Base-by-base conservation (phyloP, 1,284 basidiomycete species). In the Prillingera fragicola region DNA sequence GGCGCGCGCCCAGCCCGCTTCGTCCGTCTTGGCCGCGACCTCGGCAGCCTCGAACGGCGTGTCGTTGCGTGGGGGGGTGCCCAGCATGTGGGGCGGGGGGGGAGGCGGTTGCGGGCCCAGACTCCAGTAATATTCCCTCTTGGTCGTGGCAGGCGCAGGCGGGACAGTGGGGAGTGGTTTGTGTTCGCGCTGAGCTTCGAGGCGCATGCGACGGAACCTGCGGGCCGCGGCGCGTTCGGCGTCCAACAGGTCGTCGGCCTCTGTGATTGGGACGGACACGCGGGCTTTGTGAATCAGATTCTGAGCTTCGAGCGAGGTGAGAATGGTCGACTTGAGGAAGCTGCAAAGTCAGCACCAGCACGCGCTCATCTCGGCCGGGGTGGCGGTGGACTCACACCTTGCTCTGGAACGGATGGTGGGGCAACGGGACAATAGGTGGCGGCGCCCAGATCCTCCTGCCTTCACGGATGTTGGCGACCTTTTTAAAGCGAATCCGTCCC, bases 401-500 rank as follows among this genome's bases (percentile, higher is more conserved):
- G 19, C 43, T 45, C 25, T 54, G 44, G 45, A 62, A 62, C 3
- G 59, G 59, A 44, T 62, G 59, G 18, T 59, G 43, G 3, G 59
- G 59, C 28, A 57, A 46, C 7, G 45, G 33, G 14, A 54, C 37
- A 13, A 24, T 23, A 12, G 54, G 52, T 25, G 56, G 54, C n/a
- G 59, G 59, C 13, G 56, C 38, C 55, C 56, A 62, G 22, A 41
- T 34, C 35, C 54, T 38, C 35, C 49, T 48, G 3, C 59, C 59
- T 31, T 62, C 59, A 14, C 59, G 39, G 34, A 56, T 52, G 33
- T 55, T 62, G 18, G 54, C 39, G 5, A 58, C 57, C 24, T 45
- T 45, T 48, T 59, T 59, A 57, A 62, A 59, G 21, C 54, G 13
- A 3, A 62, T 57, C 22, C 52, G 26, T 7, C 59, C 59, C 37